Conservation (phyloP, 228 moss, liverwort and hornwort genomes). For the Sphagnum fallax region DNA sequence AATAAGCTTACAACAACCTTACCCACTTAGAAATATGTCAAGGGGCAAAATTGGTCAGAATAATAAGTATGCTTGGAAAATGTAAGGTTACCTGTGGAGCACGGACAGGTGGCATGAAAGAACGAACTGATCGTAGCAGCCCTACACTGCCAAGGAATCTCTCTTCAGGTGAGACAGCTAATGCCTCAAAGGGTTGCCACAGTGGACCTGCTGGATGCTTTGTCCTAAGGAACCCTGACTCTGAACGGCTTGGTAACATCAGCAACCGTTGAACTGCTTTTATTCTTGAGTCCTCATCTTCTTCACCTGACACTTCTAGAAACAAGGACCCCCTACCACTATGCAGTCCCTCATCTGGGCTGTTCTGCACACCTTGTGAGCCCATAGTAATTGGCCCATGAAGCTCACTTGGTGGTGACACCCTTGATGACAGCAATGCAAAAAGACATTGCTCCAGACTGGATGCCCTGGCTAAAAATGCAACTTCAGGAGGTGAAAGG, state of each 20-base stretch:
- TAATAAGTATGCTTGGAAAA: too few relatives aligned
- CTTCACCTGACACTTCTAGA: conserved; percentile 23
- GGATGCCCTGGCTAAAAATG: conserved; percentile 61
- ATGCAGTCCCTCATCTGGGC: conserved; percentile 15
- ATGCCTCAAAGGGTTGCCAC: conserved; percentile 68
- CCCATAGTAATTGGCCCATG: conserved; percentile 11
- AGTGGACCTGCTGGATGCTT: conserved; percentile 50
- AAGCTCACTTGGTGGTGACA: conserved; percentile 21
- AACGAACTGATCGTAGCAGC: conserved; percentile 73
- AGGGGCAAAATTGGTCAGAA: too few relatives aligned
- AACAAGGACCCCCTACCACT: conserved; percentile 2
- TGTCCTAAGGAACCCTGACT: conserved; percentile 27
- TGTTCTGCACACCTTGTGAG: not conserved
- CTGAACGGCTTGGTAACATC: conserved; percentile 51
- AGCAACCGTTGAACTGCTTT: conserved; percentile 75
- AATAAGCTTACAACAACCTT: too few relatives aligned
- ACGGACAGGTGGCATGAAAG: conserved; percentile 81
- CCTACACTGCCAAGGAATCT: conserved; percentile 58
- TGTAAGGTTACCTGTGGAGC: conserved; percentile 66
- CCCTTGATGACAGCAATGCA: conserved; percentile 33
- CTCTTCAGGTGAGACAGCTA: conserved; percentile 65
- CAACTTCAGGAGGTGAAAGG: conserved; percentile 69
- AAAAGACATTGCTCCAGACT: conserved; percentile 65
- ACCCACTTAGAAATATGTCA: too few relatives aligned
- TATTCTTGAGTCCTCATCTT: conserved; percentile 56